Base-by-base conservation (phyloP, 371 early-diverging fungal species). In the Apophysomyces elegans region DNA sequence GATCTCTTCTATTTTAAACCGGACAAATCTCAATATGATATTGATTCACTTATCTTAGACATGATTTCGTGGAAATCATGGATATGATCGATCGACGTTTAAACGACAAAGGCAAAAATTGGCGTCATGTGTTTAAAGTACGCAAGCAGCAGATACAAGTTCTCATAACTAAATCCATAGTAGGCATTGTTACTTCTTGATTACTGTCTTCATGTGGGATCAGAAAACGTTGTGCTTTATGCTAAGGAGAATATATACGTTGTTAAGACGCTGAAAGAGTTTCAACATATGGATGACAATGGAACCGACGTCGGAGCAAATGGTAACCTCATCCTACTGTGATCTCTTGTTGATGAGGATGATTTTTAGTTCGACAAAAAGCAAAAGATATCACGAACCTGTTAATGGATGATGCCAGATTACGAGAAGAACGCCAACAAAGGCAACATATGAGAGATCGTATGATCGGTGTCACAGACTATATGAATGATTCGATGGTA, bases 91-190 rank as follows among this genome's bases (percentile, higher is more conserved):
- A 98, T 77, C 97, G 95, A 85, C 86, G 98, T 14, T 75, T 99
- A 71, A 97, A 98, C 72, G 98, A 98, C 78, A 90, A 92, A 66
- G 99, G 99, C 14, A 96, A 95, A 81, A 91, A 96, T 83, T 99
- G 99, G 99, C 85, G 98, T 56, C 99, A 99, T 77, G 98, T 99
- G 16, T 97, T 92, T 79, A 99, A 98, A 88, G 96, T 90, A 80
- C 69, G 68, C 57, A 50, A 44, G 41, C 3, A 26, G 32, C 32
- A 60, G 59, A 26, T 38, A 58, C 26, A 47, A 11, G 35, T 58
- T 12, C 37, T 18, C 13, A 9, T 45, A 26, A 35, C 46, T 54
- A 58, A 57, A 56, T 38, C 26, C 58, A 12, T 68, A 82, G n/a
- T 26, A 50, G 85, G 79, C 86, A 5, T 68, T 89, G 37, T 76